These are phyloP conservation scores for slime mould (Dictyostelium discoideum) DNA, from an alignment of 78 protist genomes.

Conservation along the genomic window DNA sequence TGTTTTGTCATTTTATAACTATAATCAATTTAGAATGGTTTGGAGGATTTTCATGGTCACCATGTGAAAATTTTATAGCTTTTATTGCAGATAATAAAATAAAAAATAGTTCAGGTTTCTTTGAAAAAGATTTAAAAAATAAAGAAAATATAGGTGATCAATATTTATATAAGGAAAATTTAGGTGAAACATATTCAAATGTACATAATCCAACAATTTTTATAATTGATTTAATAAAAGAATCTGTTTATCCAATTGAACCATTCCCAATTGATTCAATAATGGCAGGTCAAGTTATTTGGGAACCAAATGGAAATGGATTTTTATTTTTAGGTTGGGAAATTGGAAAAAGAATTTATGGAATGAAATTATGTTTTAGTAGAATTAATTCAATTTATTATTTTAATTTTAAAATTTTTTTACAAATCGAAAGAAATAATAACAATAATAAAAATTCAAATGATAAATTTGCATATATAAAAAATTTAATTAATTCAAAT, in stretches of 20 bases:
- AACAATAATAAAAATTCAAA: background rate
- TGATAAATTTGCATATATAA: background rate
- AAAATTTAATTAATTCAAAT: background rate
- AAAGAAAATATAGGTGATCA: constrained; percentile 29
- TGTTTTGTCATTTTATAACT: too few species aligned
- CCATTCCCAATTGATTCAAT: constrained; percentile 20
- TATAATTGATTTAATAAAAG: constrained; percentile 35
- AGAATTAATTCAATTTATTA: constrained; percentile 32
- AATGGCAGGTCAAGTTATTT: constrained; percentile 41
- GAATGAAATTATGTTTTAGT: constrained; percentile 47
- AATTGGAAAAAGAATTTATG: constrained; percentile 32
- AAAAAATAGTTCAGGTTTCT: background rate
- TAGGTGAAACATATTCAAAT: constrained; percentile 62
- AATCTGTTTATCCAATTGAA: constrained; percentile 12
- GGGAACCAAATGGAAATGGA: constrained; percentile 24
- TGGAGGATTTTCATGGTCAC: constrained; percentile 63
- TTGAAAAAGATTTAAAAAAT: constrained; percentile 15
- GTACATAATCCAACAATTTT: constrained; percentile 18
- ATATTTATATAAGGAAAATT: constrained; percentile 19
- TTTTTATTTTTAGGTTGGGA: constrained; percentile 52
- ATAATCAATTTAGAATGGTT: constrained; percentile 32
- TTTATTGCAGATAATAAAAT: constrained; percentile 18
- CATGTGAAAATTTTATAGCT: constrained; percentile 66
- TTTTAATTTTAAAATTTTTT: background rate
- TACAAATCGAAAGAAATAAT: background rate